A percentile compares a stretch with the other conserved stretches of the same genome.
Conservation (phyloP, 2,329 filamentous ascomycete genomes). For the Microcyclospora tardicrescens region DNA sequence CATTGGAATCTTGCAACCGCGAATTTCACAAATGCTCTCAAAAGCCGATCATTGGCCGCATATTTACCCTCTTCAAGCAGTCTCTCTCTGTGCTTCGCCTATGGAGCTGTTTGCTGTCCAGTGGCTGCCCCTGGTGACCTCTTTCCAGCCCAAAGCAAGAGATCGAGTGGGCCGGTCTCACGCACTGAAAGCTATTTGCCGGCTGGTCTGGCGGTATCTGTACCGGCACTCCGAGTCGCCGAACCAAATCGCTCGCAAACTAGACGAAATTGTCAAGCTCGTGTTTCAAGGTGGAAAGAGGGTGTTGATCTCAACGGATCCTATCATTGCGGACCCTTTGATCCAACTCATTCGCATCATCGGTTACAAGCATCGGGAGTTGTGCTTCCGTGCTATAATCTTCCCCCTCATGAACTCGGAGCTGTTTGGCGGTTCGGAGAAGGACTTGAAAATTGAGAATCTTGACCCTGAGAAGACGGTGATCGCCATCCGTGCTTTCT, state of each 20-base stretch:
- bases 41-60: constrained; percentile 89
- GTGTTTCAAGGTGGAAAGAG: constrained; percentile 70
- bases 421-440: constrained; percentile 49
- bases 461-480: constrained; percentile 94
- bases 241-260: constrained; percentile 56
- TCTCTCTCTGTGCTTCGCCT: constrained; percentile 77
- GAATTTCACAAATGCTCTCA: constrained; percentile 69
- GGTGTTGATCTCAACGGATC: constrained; percentile 69
- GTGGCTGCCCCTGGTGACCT: constrained; percentile 71
- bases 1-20: constrained; percentile 61
- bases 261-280: constrained; percentile 80
- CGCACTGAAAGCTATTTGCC: constrained; percentile 78
- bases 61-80: constrained; percentile 76
- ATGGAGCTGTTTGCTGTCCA: constrained; percentile 71
- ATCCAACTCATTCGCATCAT: constrained; percentile 92
- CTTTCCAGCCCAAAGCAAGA: constrained; percentile 68
- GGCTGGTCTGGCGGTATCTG: constrained; percentile 87
- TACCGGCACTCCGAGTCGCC: constrained; percentile 62
- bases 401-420: constrained; percentile 92
- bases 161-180: constrained; percentile 67
- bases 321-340: constrained; percentile 72
- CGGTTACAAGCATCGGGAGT: constrained; percentile 83
- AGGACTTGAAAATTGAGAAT: constrained; percentile 76
- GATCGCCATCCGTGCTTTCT: constrained; percentile 88
- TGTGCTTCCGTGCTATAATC: constrained; percentile 85